phyloP scores from a whole-genome alignment of 164 flowering plant species.

The Vitis riparia region DNA sequence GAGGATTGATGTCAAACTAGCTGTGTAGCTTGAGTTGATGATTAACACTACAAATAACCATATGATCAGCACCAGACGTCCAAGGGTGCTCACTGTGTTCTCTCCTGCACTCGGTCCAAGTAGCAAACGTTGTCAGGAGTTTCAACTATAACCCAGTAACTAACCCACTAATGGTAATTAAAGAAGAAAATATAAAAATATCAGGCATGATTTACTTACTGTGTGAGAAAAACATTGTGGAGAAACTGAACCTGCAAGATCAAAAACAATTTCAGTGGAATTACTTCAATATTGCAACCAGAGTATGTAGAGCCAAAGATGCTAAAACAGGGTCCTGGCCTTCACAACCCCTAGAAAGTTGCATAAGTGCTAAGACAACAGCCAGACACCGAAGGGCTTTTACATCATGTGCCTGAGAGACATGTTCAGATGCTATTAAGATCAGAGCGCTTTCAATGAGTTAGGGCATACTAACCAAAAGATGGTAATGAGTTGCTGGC shows the following conservation, averaged over 20 bases:
- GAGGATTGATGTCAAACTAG: conserved; percentile 94
- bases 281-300: neutral
- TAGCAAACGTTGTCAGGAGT: neutral
- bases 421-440: neutral
- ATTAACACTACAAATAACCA: conserved; percentile 94
- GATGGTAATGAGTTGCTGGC: conserved; percentile 73
- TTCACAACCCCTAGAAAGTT: too few species aligned
- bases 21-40: conserved; percentile 94
- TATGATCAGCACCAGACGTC: conserved; percentile 73
- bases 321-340: neutral
- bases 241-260: conserved; percentile 91
- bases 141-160: neutral
- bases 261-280: conserved; percentile 8
- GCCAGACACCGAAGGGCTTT: too few species aligned
- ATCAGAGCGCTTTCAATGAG: neutral
- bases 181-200: neutral
- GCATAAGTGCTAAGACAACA: too few species aligned
- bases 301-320: neutral
- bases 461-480: conserved; percentile 61
- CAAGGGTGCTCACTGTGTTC: conserved; percentile 81
- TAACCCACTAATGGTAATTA: neutral
- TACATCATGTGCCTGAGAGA: too few species aligned
- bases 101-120: conserved; percentile 55
- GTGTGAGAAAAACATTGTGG: conserved; percentile 94
- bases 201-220: conserved; percentile 44